Evolutionary conservation across 2,329 filamentous ascomycete genomes (phyloP), one percentile per base, ranked within the genome.

Genomic region (Scytalidium lignicola): DNA sequence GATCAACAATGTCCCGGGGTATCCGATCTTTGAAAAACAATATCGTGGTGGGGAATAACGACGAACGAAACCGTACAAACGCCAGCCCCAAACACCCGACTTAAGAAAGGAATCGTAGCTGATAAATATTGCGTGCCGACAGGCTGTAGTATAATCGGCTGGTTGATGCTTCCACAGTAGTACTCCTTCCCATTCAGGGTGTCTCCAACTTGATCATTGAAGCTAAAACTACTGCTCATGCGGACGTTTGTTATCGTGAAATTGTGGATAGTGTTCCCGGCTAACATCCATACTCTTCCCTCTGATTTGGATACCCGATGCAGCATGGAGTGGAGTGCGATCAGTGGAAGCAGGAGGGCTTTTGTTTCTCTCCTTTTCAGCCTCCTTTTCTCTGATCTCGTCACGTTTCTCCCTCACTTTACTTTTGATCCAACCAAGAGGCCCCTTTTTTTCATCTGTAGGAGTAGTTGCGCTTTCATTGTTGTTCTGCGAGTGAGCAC

Each of bases 381-480:
- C 53, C 10, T 59, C 60, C 37, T 56, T 61, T 18, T 61, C 59
- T 23, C 53, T 53, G 18, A 46, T 53, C 46, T 62, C 79, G 18
- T 61, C 60, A 6, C 57, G 55, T 49, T 78, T 75, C 41, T 83
- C 80, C 23, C 70, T 74, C 49, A 85, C 73, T 65, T 84, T 86
- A 54, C 78, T 80, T 55, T 82, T 78, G 55, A 86, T 76, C 71
- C 83, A 86, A 6, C 76, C 79, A 55, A 86, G 77, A 2, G 82
- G 73, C 1, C 80, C 78, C 64, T 77, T 81, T 28, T 65, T 63
- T 48, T 63, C 59, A 20, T 57, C 52, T 32, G 46, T 41, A 26
- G 51, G 42, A 44, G 47, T 50, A 22, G 49, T n/a, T 43, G 49
- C 55, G 42, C 57, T 58, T 6, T 63, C 62, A 58, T 58, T 65